Percentiles rank a stretch among this genome's conserved stretches.
Conservation (phyloP, 176 grass and related monocot species). For the Triticum turgidum region DNA sequence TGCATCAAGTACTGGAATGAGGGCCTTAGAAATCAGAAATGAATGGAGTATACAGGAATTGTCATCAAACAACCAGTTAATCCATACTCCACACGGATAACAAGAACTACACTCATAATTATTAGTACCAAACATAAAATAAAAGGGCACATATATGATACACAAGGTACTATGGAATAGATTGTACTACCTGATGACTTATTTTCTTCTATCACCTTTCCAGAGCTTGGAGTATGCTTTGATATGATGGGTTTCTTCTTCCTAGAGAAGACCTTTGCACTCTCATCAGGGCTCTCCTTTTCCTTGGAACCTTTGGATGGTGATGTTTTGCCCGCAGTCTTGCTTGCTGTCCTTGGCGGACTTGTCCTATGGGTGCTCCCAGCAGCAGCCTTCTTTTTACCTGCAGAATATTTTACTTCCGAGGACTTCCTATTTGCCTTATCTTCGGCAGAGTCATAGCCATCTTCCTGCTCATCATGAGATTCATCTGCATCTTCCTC, state of each 20-base stretch:
- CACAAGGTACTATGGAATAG: neutral
- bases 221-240: conserved; percentile 38
- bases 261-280: conserved; percentile 88
- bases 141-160: neutral
- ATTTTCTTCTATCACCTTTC: conserved; percentile 61
- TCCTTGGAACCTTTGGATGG: conserved; percentile 50
- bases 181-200: conserved; percentile 54
- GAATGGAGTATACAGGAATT: neutral
- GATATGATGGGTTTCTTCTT: conserved; percentile 57
- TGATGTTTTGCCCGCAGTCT: conserved; percentile 41
- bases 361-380: conserved; percentile 41
- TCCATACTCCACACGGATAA: neutral
- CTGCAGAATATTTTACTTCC: conserved; percentile 49
- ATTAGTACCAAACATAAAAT: conserved; percentile 2
- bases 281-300: conserved; percentile 42
- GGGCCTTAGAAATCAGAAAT: neutral
- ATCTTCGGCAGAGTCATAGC: conserved; percentile 49
- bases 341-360: conserved; percentile 38
- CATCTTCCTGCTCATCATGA: conserved; percentile 52
- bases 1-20: neutral
- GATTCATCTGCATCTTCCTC: conserved; percentile 51
- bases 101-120: neutral
- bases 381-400: conserved; percentile 39
- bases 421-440: conserved; percentile 47
- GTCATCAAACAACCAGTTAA: conserved; percentile 3